Evolutionary conservation across 176 grass and related monocot species (phyloP).

Genomic region (Musa troglodytarum): DNA sequence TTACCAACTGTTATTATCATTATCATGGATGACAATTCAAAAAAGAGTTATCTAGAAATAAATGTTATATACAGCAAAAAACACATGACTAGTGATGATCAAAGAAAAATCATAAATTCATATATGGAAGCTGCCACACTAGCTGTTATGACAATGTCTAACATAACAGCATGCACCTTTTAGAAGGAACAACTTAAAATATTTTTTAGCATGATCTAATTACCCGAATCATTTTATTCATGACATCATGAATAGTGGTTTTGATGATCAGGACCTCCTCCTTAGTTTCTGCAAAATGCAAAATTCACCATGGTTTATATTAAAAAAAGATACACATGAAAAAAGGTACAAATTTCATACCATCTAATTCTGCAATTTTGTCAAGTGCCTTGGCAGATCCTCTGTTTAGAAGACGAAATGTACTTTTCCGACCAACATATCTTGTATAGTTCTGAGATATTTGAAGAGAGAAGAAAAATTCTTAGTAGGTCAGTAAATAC

Average conservation of each 20-base stretch:
- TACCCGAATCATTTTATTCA: slow-evolving; percentile 97
- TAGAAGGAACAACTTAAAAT: background rate
- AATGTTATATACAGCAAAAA: background rate
- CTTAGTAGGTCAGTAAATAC: slow-evolving; percentile 11
- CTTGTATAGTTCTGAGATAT: slow-evolving; percentile 78
- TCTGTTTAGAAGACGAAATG: slow-evolving; percentile 95
- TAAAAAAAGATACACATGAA: background rate
- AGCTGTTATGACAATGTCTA: background rate
- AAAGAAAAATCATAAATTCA: background rate
- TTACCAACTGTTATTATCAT: no score
- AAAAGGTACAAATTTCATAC: slow-evolving; percentile 26
- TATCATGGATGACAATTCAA: no score
- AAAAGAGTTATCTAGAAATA: background rate
- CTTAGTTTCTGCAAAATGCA: slow-evolving; percentile 62
- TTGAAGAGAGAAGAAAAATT: slow-evolving; percentile 16
- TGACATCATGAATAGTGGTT: slow-evolving; percentile 96
- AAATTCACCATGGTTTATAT: slow-evolving; percentile 16
- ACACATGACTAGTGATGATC: background rate
- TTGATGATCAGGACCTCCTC: slow-evolving; percentile 76
- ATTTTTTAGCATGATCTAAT: slow-evolving; percentile 3
- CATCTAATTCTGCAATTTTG: slow-evolving; percentile 96
- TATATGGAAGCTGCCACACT: background rate
- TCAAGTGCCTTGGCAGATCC: slow-evolving; percentile 96
- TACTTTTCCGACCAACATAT: slow-evolving; percentile 91
- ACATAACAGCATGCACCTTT: background rate